Evolutionary conservation across 2,329 filamentous ascomycete species (phyloP).

Genomic region (Plectosphaerella cucumerina): DNA sequence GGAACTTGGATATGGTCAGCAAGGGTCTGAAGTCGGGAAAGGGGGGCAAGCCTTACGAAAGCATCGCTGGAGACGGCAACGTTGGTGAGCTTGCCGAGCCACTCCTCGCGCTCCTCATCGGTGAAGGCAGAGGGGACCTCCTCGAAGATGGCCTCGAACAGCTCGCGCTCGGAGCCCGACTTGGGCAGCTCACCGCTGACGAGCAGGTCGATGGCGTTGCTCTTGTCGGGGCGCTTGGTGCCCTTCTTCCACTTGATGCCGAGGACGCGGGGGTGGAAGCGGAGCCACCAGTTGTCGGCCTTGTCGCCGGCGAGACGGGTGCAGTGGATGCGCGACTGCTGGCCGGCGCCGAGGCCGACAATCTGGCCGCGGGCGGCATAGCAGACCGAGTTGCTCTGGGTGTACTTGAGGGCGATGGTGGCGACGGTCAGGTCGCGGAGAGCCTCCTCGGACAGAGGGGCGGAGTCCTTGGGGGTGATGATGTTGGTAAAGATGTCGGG

Average conservation of each 20-base stretch:
- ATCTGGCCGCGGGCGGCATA: conserved; percentile 93
- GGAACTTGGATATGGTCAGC: conserved; percentile 61
- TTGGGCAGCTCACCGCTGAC: conserved; percentile 87
- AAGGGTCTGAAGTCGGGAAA: not conserved
- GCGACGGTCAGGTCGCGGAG: conserved; percentile 89
- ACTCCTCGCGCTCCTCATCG: conserved; percentile 76
- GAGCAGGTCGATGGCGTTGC: conserved; percentile 93
- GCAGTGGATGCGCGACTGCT: conserved; percentile 98
- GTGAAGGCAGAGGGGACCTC: conserved; percentile 82
- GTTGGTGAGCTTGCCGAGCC: conserved; percentile 69
- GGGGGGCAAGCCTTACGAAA: conserved; percentile 65
- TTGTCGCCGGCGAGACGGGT: conserved; percentile 96
- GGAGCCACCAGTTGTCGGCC: conserved; percentile 99
- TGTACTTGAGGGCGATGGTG: conserved; percentile 97
- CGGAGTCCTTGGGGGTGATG: conserved; percentile 78
- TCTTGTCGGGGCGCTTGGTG: conserved; percentile 94
- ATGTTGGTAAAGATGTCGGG: conserved; percentile 82
- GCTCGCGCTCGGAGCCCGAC: conserved; percentile 75
- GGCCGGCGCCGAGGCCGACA: conserved; percentile 89
- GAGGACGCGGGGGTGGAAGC: conserved; percentile 88
- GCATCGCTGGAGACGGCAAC: conserved; percentile 92
- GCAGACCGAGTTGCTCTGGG: conserved; percentile 98
- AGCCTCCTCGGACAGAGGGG: conserved; percentile 71
- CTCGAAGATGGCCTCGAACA: conserved; percentile 87
- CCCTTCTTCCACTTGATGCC: conserved; percentile 96